Evolutionary conservation across 495 filamentous ascomycete genomes (phyloP).

Genomic region (Jackrogersella minutella): DNA sequence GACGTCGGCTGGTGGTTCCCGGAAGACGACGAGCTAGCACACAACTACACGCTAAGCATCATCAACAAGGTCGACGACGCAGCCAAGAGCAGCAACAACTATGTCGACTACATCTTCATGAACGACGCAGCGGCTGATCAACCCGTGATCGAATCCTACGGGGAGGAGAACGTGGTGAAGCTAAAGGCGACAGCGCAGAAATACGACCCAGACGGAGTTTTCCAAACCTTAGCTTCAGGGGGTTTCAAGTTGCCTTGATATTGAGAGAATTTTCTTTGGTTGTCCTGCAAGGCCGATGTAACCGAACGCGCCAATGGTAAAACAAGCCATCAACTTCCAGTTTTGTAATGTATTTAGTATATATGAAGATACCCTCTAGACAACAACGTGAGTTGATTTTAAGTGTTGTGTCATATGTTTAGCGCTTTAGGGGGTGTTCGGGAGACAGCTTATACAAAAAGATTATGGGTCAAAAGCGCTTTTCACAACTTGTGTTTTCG

Average conservation of each 20-base stretch:
- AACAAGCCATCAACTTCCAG: not conserved
- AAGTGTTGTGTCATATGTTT: not conserved
- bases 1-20: slow-evolving; percentile 39
- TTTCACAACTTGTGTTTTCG: no score
- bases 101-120: slow-evolving; percentile 41
- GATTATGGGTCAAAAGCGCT: no score
- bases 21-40: slow-evolving; percentile 32
- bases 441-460: no score
- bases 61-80: slow-evolving; percentile 34
- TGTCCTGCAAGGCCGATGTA: slow-evolving; percentile 18
- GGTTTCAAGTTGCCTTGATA: slow-evolving; percentile 45
- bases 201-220: slow-evolving; percentile 46
- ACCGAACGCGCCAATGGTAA: slow-evolving; percentile 4
- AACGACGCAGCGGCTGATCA: slow-evolving; percentile 40
- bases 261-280: not conserved
- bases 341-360: slow-evolving; percentile 15
- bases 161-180: slow-evolving; percentile 38
- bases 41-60: slow-evolving; percentile 28
- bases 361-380: slow-evolving; percentile 16
- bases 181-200: slow-evolving; percentile 37
- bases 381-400: not conserved
- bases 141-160: slow-evolving; percentile 40
- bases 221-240: slow-evolving; percentile 43
- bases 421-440: slow-evolving; percentile 4
- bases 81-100: slow-evolving; percentile 28